A percentile compares a stretch with the other conserved stretches of the same genome.
These are phyloP conservation scores for Peronospora destructor DNA, from an alignment of 352 stramenopile genomes.

Conservation along the genomic window DNA sequence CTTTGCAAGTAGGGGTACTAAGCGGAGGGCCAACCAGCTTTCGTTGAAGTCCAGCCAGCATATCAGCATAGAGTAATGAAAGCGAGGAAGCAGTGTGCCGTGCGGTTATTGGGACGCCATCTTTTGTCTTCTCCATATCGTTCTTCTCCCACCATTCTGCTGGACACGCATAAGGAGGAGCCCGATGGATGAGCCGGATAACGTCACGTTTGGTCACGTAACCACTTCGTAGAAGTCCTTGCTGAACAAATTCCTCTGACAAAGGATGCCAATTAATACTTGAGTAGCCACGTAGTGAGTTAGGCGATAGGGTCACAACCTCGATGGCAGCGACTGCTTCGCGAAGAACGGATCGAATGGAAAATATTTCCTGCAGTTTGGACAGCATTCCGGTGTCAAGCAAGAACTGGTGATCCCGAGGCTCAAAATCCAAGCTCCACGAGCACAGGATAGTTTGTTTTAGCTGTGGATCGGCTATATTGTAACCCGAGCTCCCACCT, in stretches of 20 bases:
- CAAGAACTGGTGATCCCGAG: constrained; percentile 72
- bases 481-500: constrained; percentile 23
- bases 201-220: constrained; percentile 80
- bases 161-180: constrained; percentile 51
- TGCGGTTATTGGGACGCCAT: constrained; percentile 14
- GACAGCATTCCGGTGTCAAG: constrained; percentile 73
- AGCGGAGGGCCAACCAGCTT: constrained; percentile 39
- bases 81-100: constrained; percentile 71
- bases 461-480: constrained; percentile 42
- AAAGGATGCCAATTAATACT: constrained; percentile 74
- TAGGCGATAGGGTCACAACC: constrained; percentile 3
- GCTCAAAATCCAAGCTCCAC: constrained; percentile 81
- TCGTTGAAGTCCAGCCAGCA: constrained; percentile 49
- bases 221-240: constrained; percentile 55
- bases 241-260: constrained; percentile 72
- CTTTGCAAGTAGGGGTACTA: constrained; percentile 35
- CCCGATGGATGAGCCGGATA: constrained; percentile 49
- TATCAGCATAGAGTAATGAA: constrained; percentile 65
- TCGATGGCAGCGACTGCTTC: constrained; percentile 32
- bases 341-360: constrained; percentile 44
- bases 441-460: constrained; percentile 77
- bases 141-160: constrained; percentile 57
- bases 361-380: constrained; percentile 69
- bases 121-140: constrained; percentile 13
- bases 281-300: constrained; percentile 15